A percentile compares a stretch with the other conserved stretches of the same genome.
Conservation (phyloP, 179 eudicot species). For the Sideroxylon spinosum region DNA sequence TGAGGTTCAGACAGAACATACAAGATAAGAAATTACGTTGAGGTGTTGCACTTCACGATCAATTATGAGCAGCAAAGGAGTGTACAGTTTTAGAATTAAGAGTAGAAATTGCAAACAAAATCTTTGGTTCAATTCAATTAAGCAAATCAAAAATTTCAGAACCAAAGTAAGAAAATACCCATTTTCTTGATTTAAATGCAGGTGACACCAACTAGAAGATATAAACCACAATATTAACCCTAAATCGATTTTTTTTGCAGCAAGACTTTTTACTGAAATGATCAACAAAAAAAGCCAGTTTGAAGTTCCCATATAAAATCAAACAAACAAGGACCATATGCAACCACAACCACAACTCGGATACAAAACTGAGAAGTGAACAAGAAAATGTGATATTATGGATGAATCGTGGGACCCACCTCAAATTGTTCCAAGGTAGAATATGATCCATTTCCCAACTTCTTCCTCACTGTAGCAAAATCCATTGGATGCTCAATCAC, state of each 20-base stretch:
- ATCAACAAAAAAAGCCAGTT: neutral
- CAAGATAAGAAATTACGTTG: no score
- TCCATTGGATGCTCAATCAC: slow-evolving; percentile 89
- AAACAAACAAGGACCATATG: neutral
- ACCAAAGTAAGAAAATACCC: no score
- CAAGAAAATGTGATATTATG: neutral
- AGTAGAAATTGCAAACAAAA: no score
- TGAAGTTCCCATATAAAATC: neutral
- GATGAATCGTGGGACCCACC: slow-evolving; percentile 42
- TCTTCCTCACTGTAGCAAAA: slow-evolving; percentile 79
- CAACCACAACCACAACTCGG: neutral
- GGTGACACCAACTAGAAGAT: no score
- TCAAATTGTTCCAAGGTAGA: slow-evolving; percentile 73
- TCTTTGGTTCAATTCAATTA: no score
- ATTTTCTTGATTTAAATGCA: no score
- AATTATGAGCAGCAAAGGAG: no score
- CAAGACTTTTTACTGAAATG: neutral
- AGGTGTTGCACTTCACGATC: no score
- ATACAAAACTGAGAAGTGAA: neutral
- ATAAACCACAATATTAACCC: neutral
- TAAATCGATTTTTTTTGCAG: neutral
- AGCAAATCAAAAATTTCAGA: no score
- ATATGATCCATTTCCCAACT: slow-evolving; percentile 67
- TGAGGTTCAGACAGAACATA: neutral
- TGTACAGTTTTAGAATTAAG: no score